Evolutionary conservation across 2,329 filamentous ascomycete species (phyloP).

Genomic region (Colletotrichum sp.): DNA sequence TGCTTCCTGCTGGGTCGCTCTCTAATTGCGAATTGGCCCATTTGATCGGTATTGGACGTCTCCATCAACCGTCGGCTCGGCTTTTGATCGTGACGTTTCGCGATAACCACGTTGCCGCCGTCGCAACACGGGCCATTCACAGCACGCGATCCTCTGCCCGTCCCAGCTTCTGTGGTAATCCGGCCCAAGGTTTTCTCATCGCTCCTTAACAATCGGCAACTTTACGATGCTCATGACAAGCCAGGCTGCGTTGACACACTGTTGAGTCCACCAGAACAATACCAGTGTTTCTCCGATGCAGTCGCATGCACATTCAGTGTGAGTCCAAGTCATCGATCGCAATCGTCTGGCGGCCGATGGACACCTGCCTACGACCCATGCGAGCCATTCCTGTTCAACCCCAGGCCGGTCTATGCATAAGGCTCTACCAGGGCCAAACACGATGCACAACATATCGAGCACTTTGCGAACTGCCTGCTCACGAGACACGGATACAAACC

Average conservation of each 20-base stretch:
- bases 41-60: background rate
- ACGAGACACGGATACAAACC: background rate
- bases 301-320: background rate
- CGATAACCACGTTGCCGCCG: background rate
- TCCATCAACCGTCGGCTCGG: slow-evolving; percentile 4
- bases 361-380: background rate
- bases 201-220: background rate
- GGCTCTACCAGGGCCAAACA: background rate
- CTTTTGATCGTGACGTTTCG: background rate
- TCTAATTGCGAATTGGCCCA: background rate
- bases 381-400: background rate
- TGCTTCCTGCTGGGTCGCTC: background rate
- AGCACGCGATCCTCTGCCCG: background rate
- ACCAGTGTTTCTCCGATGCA: background rate
- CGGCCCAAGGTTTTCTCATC: background rate
- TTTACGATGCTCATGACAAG: background rate
- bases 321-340: background rate
- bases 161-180: background rate
- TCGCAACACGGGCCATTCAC: background rate
- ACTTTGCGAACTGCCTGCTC: background rate
- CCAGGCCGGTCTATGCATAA: background rate
- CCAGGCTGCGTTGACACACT: background rate
- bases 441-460: background rate
- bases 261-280: background rate
- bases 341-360: background rate